Base-by-base conservation (phyloP, 2,329 filamentous ascomycete species). In the Pseudophaeomoniella oleicola region DNA sequence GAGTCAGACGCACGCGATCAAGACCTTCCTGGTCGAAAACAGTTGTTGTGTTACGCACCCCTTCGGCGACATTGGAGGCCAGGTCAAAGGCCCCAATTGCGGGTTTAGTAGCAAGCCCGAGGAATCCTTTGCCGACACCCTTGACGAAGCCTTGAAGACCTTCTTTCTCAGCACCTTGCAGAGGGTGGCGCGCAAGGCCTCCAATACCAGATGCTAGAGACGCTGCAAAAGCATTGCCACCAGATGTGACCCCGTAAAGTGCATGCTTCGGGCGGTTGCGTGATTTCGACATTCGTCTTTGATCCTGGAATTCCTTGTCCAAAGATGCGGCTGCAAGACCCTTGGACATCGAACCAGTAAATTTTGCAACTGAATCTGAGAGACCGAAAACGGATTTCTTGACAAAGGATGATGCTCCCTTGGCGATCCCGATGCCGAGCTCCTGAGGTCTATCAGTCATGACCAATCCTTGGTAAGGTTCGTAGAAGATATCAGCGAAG, bases 371-470 rank as follows among this genome's bases (percentile, higher is more conserved):
- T 51, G 85, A 94, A 64, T 98, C 92, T 1, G 82, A 92, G 55
- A 98, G 83, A 32, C 90, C 92, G 58, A 94, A 98, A 9, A 98
- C 88, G 0, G 86, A 93, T 62, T 98, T 98, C 69, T 98, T 98
- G 47, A 94, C 82, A 52, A 98, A 96, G 45, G 85, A 94, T 0
- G 86, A 88, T 9, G 92, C 90, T 29, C 90, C 90, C 58, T 94
- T 94, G 22, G 90, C 92, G 43, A 98, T 93, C 13, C 90, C 90
- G 30, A 93, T 69, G 14, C 90, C 92, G 38, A 98, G 78, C 46
- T 98, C 88, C 57, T 96, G 88, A 2, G 90, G 92, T 46, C 83
- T 76, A 56, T 98, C 90, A 1, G 87, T 93, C 69, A 93, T 84
- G 56, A 98, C 92, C 34, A 98, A 74, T 15, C 92, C 84, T 63